Conservation (phyloP, 495 filamentous ascomycete genomes). For the Apodospora peruviana region DNA sequence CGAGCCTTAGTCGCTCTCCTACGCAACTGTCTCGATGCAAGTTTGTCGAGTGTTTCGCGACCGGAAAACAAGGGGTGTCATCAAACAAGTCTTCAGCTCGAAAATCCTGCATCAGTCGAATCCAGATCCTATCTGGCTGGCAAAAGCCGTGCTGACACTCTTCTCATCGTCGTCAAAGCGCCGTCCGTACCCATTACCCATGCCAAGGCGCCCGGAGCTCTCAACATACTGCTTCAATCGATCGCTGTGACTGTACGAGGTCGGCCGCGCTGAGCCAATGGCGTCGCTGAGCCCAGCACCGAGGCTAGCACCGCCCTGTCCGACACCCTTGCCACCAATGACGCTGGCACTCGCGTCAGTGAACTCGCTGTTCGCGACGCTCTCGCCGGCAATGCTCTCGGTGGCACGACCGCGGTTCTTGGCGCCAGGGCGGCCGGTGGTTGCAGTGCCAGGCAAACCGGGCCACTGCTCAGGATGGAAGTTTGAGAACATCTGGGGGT, state of each 20-base stretch:
- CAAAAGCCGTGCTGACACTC: conserved; percentile 92
- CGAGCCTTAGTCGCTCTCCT: conserved; percentile 6
- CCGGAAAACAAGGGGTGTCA: conserved; percentile 12
- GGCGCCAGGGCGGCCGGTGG: conserved; percentile 44
- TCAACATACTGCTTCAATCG: conserved; percentile 91
- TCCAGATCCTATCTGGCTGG: conserved; percentile 78
- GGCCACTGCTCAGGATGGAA: conserved; percentile 89
- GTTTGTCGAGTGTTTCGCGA: conserved; percentile 10
- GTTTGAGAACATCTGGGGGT: conserved; percentile 91
- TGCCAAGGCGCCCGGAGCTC: conserved; percentile 51
- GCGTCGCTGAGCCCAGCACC: conserved; percentile 71
- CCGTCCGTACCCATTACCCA: conserved; percentile 68
- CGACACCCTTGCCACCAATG: conserved; percentile 66
- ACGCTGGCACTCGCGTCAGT: conserved; percentile 75
- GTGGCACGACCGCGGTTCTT: conserved; percentile 59
- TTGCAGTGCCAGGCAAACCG: conserved; percentile 60
- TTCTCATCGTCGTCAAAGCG: conserved; percentile 91
- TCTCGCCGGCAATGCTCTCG: conserved; percentile 82
- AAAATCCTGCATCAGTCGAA: conserved; percentile 69
- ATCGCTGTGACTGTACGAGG: conserved; percentile 45
- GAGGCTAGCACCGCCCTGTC: conserved; percentile 69
- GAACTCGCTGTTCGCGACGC: conserved; percentile 79
- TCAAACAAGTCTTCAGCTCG: not conserved
- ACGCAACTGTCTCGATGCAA: conserved; percentile 7
- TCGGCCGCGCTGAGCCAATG: conserved; percentile 33